phyloP scores from a whole-genome alignment of 352 stramenopile species.

The Thalassiosira sp. region DNA sequence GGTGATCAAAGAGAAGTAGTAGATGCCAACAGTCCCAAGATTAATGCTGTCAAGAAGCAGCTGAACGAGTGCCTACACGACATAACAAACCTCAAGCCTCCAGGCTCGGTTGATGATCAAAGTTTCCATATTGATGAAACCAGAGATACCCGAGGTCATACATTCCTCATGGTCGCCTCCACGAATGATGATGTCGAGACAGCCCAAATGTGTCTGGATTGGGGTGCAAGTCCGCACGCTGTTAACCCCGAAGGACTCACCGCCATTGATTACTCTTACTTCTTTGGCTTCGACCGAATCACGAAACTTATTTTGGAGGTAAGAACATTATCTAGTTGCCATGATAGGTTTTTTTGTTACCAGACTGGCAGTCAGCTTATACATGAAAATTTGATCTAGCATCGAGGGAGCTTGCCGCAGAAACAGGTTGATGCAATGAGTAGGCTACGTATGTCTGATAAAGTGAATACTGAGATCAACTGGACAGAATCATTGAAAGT shows the following conservation, averaged over 20 bases:
- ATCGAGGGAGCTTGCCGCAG: conserved; percentile 18
- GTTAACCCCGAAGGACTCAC: conserved; percentile 18
- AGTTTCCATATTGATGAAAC: conserved; percentile 30
- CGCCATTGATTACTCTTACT: conserved; percentile 29
- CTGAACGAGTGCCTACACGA: conserved; percentile 12
- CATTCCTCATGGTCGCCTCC: conserved; percentile 27
- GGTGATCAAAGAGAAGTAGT: background rate
- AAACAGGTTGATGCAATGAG: conserved; percentile 4
- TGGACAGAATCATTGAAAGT: conserved; percentile 28
- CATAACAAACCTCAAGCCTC: conserved; percentile 18
- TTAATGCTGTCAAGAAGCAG: background rate
- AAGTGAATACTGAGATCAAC: conserved; percentile 4
- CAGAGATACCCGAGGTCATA: conserved; percentile 17
- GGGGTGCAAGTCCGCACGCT: conserved; percentile 10
- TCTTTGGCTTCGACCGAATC: conserved; percentile 20
- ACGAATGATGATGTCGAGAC: conserved; percentile 39
- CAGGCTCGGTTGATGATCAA: background rate
- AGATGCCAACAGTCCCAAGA: background rate
- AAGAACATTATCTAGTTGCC: background rate
- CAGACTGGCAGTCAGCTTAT: background rate
- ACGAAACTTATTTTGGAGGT: conserved; percentile 28
- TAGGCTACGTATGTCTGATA: background rate
- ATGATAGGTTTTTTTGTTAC: background rate
- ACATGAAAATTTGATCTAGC: background rate
- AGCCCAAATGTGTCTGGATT: conserved; percentile 18